phyloP scores from a whole-genome alignment of 805 yeast genomes.

The Yueomyces sinensis region DNA sequence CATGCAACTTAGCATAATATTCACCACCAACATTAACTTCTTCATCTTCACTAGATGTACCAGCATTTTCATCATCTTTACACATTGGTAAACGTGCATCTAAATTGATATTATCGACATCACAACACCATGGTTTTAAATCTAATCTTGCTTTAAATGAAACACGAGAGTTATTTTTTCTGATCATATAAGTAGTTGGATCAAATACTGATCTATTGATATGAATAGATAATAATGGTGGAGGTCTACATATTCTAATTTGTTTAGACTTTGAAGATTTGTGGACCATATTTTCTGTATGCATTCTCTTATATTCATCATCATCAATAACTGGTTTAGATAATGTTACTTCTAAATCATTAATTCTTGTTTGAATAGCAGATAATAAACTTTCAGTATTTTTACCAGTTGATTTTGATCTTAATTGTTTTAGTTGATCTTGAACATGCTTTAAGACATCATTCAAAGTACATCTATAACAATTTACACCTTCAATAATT shows the following conservation, averaged over 20 bases:
- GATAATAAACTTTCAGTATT: constrained; percentile 20
- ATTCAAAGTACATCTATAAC: constrained; percentile 78
- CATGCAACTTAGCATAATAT: constrained; percentile 21
- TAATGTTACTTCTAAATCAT: constrained; percentile 40
- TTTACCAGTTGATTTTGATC: constrained; percentile 8
- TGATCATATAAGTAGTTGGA: constrained; percentile 66
- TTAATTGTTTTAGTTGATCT: constrained; percentile 24
- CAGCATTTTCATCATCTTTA: constrained; percentile 12
- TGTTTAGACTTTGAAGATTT: constrained; percentile 79
- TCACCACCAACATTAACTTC: constrained; percentile 12
- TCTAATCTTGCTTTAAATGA: constrained; percentile 59
- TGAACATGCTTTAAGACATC: constrained; percentile 42
- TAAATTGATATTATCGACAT: constrained; percentile 53
- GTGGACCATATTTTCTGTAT: constrained; percentile 59
- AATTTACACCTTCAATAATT: constrained; percentile 83
- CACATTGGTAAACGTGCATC: constrained; percentile 73
- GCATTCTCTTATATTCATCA: constrained; percentile 58
- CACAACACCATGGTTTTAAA: constrained; percentile 56
- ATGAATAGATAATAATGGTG: constrained; percentile 72
- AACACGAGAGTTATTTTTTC: constrained; percentile 77
- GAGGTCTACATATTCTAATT: constrained; percentile 65
- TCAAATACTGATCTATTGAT: constrained; percentile 91
- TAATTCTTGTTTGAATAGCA: constrained; percentile 33
- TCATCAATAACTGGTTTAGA: constrained; percentile 62
- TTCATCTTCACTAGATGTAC: constrained; percentile 21